Conservation (phyloP, 179 eudicot genomes). For the Pouteria campechiana region DNA sequence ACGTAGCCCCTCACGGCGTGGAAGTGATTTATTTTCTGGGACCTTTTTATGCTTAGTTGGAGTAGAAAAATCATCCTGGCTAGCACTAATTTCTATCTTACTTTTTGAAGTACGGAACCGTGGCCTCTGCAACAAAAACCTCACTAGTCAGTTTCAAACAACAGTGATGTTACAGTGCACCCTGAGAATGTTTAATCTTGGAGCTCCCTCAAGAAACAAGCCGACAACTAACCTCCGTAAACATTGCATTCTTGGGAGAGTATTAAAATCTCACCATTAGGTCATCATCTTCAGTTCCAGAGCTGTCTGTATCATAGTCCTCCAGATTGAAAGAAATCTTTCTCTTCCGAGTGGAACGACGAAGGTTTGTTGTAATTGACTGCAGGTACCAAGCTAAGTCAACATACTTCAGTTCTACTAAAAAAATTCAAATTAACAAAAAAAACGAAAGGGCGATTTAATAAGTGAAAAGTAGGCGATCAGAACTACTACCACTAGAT, state of each 20-base stretch:
- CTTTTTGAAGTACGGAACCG: slow-evolving; percentile 47
- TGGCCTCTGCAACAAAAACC: slow-evolving; percentile 46
- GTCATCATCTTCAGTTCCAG: slow-evolving; percentile 84
- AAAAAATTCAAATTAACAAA: slow-evolving; percentile 6
- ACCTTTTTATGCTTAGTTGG: slow-evolving; percentile 45
- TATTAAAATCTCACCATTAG: slow-evolving; percentile 60
- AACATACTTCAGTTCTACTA: too few relatives aligned
- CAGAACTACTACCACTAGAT: too few relatives aligned
- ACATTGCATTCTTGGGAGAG: slow-evolving; percentile 4
- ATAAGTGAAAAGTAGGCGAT: too few relatives aligned
- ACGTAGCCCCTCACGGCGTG: slow-evolving; percentile 80
- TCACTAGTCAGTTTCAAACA: slow-evolving; percentile 3
- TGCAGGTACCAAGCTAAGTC: slow-evolving; percentile 24
- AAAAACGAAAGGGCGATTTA: neutral
- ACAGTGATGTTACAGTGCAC: slow-evolving; percentile 2
- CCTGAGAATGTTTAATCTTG: slow-evolving; percentile 4
- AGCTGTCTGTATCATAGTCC: slow-evolving; percentile 77
- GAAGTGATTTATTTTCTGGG: slow-evolving; percentile 27
- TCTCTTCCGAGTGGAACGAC: slow-evolving; percentile 96
- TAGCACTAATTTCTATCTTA: slow-evolving; percentile 35
- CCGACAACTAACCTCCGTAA: neutral
- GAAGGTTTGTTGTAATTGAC: slow-evolving; percentile 64
- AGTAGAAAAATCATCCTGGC: slow-evolving; percentile 36
- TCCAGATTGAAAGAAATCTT: slow-evolving; percentile 64
- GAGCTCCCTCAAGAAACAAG: slow-evolving; percentile 3